Base-by-base conservation (phyloP, 345 rosid species). In the Triadica sebifera region DNA sequence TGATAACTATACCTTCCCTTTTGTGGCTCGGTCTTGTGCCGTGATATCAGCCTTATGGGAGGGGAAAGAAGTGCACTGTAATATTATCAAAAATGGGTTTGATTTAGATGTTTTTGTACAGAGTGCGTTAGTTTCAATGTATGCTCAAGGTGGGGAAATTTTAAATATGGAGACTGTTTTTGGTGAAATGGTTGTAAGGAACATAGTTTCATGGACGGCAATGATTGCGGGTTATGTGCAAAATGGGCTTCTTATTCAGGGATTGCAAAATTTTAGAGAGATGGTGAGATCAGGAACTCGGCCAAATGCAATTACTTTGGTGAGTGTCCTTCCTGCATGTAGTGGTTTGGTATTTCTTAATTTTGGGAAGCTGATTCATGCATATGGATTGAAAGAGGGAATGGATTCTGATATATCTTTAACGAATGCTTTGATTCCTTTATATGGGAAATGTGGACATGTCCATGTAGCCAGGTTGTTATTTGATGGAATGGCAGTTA, bases 401-500 rank as follows among this genome's bases (percentile, higher is more conserved):
- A 20, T 67, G 11, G 45, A 49, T 29, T 67, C 57, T 8, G 71
- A 67, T 67, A 34, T 50, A 25, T 49, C 71, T 0, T 67, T 67
- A 29, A 49, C 19, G 12, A 67, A 50, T 16, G 56, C 58, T 49
- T 67, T 67, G 38, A 67, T 67, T 24, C 45, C 71, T 25, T 50
- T 67, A 49, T 50, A 67, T 67, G 71, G 71, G 43, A 67, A 67
- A 67, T 67, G 71, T 22, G 71, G 71, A n/a, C 5, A 50, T 50
- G 12, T 67, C 49, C 12, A 15, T 25, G 2, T 37, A 13, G 71
- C 70, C 10, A 67, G 70, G 24, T 46, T 45, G 12, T 67, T 67
- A 25, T 67, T 67, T 67, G 43, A 67, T 67, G 58, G 16, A 11
- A 50, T 67, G 71, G 43, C 71, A 49, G 56, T 46, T 67, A 67